Evolutionary conservation across 768 basidiomycete species (phyloP), one percentile per base, ranked within the genome.

Genomic region (Coprinopsis marcescibilis): DNA sequence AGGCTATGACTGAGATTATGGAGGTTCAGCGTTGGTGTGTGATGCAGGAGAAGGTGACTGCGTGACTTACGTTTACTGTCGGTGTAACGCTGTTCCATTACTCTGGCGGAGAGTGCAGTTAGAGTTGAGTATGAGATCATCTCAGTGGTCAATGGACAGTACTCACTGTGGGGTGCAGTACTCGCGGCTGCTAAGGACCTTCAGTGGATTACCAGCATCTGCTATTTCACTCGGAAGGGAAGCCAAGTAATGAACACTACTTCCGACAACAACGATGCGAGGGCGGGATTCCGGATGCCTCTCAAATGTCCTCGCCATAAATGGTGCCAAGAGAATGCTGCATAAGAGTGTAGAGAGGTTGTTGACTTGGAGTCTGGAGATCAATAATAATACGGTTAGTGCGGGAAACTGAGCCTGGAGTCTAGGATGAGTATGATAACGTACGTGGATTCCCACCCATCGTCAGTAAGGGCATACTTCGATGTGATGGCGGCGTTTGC

Each of bases 371-470:
- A 76, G 41, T 11, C 75, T 78, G 43, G 6, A 17, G 19, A 11
- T 10, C 7, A 43, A 20, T 14, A 8, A 10, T 3, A 4, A 45
- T 14, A 29, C 34, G n/a, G 17, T 8, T 17, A 7, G 35, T 36
- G 8, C 35, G 35, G 7, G 12, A 36, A 6, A 11, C 15, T 7
- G 20, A 8, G 17, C 5, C 25, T 19, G 27, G 30, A 2, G 21
- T 13, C 14, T 8, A 23, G 11, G 2, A 24, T 13, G 15, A 20
- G 24, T 7, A 26, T n/a, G 7, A 20, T 2, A 13, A 55, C 65
- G 3, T 39, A 76, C 77, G 52, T 58, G 10, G 57, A 41, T 49
- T 80, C 77, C 72, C 72, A 79, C 3, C 72, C 76, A 55, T 78
- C 70, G 0, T 45, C 30, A 3, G 46, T 54, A 4, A 37, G 26